Evolutionary conservation across 768 basidiomycete genomes (phyloP), one percentile per base, ranked within the genome.

Genomic region (Boletus edulis): DNA sequence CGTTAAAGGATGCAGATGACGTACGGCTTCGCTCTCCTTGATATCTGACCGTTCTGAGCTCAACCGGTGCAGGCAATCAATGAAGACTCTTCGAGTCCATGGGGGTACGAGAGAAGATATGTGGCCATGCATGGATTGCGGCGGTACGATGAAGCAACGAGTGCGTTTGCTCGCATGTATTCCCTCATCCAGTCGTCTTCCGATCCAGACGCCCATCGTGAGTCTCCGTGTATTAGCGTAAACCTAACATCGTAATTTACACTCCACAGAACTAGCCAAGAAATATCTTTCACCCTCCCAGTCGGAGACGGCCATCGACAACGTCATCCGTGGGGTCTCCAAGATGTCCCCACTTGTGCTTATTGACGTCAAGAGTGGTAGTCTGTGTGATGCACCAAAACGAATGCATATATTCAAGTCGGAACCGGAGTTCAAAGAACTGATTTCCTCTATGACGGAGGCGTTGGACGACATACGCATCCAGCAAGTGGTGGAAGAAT

Each of bases 1-100:
- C 59, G 2, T n/a, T 65, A 41, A 37, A 44, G 4, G 62, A 64
- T 10, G 59, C 63, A 17, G 45, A 64, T n/a, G 17, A 54, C 27
- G 63, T 56, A 50, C 17, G 15, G 1, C 2, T n/a, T 41, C 15
- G 15, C 5, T 3, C 3, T 14, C 11, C 7, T 13, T 0, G 3
- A 1, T 35, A 2, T 31, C 24, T 18, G 15, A n/a, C 6, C 1
- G 1, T 12, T 2, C 24, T 37, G 7, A 37, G n/a, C 4, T 10
- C 5, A 0, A 5, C 1, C 14, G 10, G 17, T 0, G 0, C 15
- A 59, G 58, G 58, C 47, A 20, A 42, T 59, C 14, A 17, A 54
- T 5, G 14, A 17, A 20, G 47, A 59, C 5, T 27, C 58, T 11
- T 1, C 2, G 3, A 46, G 20, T 46, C 43, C 22, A 4, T 40